Evolutionary conservation across 2,329 filamentous ascomycete species (phyloP).

Genomic region (Tolypocladium ovalisporum): DNA sequence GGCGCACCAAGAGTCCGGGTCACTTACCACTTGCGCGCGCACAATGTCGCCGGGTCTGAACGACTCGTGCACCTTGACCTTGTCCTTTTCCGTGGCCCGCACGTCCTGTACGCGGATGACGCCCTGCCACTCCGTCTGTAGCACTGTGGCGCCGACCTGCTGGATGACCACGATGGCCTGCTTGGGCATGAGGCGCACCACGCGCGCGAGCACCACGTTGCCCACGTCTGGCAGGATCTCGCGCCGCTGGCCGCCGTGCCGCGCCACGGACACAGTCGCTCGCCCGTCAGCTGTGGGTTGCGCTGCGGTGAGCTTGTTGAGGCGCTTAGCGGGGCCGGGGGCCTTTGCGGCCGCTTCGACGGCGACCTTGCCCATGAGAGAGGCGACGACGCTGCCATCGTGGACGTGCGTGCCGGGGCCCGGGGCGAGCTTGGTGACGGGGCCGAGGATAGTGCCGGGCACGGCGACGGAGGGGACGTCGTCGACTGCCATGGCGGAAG

Average conservation of each 20-base stretch:
- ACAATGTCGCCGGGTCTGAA: slow-evolving; percentile 92
- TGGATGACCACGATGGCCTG: slow-evolving; percentile 83
- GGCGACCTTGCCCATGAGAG: slow-evolving; percentile 63
- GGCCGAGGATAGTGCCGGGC: slow-evolving; percentile 72
- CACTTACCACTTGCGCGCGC: slow-evolving; percentile 61
- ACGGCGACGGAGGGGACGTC: slow-evolving; percentile 49
- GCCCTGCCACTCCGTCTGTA: slow-evolving; percentile 74
- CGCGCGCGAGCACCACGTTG: slow-evolving; percentile 70
- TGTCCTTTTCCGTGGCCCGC: slow-evolving; percentile 89
- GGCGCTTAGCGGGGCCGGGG: slow-evolving; percentile 44
- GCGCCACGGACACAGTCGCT: slow-evolving; percentile 45
- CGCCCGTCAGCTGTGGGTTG: slow-evolving; percentile 25
- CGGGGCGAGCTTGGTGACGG: slow-evolving; percentile 53
- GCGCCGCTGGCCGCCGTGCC: slow-evolving; percentile 35
- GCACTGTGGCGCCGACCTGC: slow-evolving; percentile 61
- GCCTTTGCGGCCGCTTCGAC: slow-evolving; percentile 36
- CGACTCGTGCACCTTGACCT: slow-evolving; percentile 79
- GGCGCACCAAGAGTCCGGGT: neutral
- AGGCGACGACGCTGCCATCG: slow-evolving; percentile 65
- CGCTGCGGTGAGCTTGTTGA: slow-evolving; percentile 44
- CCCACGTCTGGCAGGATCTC: slow-evolving; percentile 75
- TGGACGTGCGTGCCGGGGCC: slow-evolving; percentile 80
- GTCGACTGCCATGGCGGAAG: slow-evolving; percentile 20
- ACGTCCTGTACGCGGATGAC: slow-evolving; percentile 85
- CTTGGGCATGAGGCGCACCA: slow-evolving; percentile 74